Conservation (phyloP, 2,329 filamentous ascomycete genomes). For the Epichloe uncinata region DNA sequence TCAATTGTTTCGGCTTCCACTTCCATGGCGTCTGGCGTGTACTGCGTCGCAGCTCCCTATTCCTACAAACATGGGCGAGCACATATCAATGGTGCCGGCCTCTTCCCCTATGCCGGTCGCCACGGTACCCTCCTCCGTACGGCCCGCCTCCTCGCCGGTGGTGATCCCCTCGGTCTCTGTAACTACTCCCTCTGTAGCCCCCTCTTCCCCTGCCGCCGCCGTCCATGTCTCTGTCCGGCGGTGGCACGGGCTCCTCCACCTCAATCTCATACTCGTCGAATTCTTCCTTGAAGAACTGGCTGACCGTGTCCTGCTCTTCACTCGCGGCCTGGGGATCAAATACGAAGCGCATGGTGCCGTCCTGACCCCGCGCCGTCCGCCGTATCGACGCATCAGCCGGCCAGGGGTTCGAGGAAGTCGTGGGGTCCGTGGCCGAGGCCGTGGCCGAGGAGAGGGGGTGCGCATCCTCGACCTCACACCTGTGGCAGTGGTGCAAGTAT, state of each 20-base stretch:
- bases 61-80: background rate
- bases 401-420: slow-evolving; percentile 24
- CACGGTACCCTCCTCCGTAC: slow-evolving; percentile 22
- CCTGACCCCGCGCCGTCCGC: slow-evolving; percentile 31
- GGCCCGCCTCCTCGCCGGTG: slow-evolving; percentile 16
- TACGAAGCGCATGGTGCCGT: slow-evolving; percentile 80
- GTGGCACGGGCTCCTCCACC: slow-evolving; percentile 49
- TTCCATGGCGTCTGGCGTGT: background rate
- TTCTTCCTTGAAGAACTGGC: slow-evolving; percentile 56
- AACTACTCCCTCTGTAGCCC: slow-evolving; percentile 15
- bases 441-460: slow-evolving; percentile 19
- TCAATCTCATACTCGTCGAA: slow-evolving; percentile 69
- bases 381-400: slow-evolving; percentile 21
- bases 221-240: slow-evolving; percentile 11
- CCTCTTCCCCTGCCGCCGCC: slow-evolving; percentile 10
- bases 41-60: background rate
- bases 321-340: slow-evolving; percentile 66
- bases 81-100: slow-evolving; percentile 18
- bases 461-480: slow-evolving; percentile 30
- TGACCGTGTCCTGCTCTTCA: slow-evolving; percentile 55
- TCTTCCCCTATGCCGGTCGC: slow-evolving; percentile 21
- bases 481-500: slow-evolving; percentile 47
- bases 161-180: slow-evolving; percentile 20
- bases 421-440: slow-evolving; percentile 4
- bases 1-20: background rate